Evolutionary conservation across 192 early-diverging fungal genomes (phyloP), one percentile per base, ranked within the genome.

Genomic region (Gigaspora rosea): DNA sequence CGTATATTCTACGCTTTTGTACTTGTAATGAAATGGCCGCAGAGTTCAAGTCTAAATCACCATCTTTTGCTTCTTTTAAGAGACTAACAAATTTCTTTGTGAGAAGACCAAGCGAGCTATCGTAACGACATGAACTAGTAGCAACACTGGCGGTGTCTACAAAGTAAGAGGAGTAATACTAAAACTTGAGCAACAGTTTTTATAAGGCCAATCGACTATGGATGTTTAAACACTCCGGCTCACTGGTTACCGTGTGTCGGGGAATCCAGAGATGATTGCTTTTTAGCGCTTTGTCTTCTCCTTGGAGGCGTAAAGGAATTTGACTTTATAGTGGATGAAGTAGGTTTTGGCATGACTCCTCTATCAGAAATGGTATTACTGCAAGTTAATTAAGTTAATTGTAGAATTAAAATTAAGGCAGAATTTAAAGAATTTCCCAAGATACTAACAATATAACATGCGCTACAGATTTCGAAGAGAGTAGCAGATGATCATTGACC

Each of bases 1-100:
- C 90, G 69, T 91, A 91, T 58, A 91, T 91, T 41, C 90, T 83
- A 56, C 90, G 85, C 73, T 91, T 91, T 72, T 91, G 90, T 8
- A 91, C 90, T 2, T 84, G 80, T 35, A 91, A 81, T 62, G 86
- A 81, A 12, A 64, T 71, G 3, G 90, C 90, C 20, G 90, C 89
- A 20, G 75, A 77, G 52, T 91, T 91, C 12, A 91, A 78, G 72
- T 91, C 90, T 58, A 91, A 79, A 20, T 85, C 85, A 8, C 88
- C 86, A 22, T 84, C 82, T 54, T 80, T 80, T 32, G 78, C 80
- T 32, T 82, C 71, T 41, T 83, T 84, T 62, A 91, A 80, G 4
- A 85, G 79, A 1, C 68, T 63, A n/a, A 90, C 86, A 75, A 91
- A 91, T 35, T 84, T 87, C 68, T 89, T 90, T 13, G 90, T 91